Conservation (phyloP, 192 early-diverging fungal genomes). For the Helicostylum pulchrum region DNA sequence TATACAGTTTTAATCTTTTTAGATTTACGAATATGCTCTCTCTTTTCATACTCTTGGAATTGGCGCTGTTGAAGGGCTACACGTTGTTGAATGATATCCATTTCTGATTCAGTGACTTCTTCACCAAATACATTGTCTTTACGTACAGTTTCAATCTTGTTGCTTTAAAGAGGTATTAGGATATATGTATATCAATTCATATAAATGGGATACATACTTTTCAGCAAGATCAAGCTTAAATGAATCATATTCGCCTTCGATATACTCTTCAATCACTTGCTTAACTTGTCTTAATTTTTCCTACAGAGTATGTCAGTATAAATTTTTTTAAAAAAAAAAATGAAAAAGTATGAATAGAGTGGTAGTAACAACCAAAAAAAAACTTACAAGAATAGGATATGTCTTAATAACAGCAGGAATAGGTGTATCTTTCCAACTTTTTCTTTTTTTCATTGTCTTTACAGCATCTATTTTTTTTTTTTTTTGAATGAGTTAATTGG, state of each 20-base stretch:
- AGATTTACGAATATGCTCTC: conserved; percentile 77
- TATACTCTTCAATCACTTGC: conserved; percentile 12
- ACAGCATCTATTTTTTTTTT: background rate
- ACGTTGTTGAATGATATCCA: conserved; percentile 85
- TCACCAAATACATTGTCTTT: conserved; percentile 89
- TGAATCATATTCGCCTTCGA: conserved; percentile 11
- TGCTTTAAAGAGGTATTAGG: conserved; percentile 38
- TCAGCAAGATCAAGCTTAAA: conserved; percentile 17
- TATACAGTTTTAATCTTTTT: conserved; percentile 75
- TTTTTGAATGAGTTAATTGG: conserved; percentile 11
- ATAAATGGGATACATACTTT: conserved; percentile 5
- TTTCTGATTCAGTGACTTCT: conserved; percentile 87
- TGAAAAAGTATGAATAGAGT: background rate
- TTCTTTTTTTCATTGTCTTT: background rate
- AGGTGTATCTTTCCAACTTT: conserved; percentile 23
- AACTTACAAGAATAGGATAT: conserved; percentile 32
- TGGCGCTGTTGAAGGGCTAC: conserved; percentile 87
- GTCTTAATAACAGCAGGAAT: conserved; percentile 16
- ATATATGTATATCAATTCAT: background rate
- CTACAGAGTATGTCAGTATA: conserved; percentile 5
- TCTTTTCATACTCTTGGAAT: conserved; percentile 84
- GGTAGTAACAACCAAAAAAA: background rate
- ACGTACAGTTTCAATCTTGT: conserved; percentile 68
- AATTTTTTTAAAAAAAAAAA: background rate
- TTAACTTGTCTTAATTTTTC: conserved; percentile 16